Evolutionary conservation across 306 rosid genomes (phyloP).

Genomic region (Ormosia semicastrata): DNA sequence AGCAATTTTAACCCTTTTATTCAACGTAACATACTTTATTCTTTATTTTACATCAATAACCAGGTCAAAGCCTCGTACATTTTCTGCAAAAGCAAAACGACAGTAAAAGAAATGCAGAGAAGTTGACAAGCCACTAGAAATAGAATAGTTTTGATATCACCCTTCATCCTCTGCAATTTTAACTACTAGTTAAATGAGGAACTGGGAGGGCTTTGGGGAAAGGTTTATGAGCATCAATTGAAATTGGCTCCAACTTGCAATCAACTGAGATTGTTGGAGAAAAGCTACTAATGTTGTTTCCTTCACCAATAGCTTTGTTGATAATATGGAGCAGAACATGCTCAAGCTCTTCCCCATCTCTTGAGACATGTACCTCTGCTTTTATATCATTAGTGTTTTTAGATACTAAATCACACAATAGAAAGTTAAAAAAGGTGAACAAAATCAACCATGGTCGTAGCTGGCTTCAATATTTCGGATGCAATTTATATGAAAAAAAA

Average conservation of each 20-base stretch:
- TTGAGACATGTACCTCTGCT: conserved; percentile 58
- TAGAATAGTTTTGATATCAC: not conserved
- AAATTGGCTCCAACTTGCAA: conserved; percentile 32
- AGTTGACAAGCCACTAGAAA: not conserved
- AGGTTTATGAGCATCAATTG: conserved; percentile 28
- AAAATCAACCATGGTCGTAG: too few species aligned
- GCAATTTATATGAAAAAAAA: too few species aligned
- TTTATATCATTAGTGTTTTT: conserved; percentile 40
- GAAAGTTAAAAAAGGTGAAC: too few species aligned
- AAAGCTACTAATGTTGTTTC: not conserved
- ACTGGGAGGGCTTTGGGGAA: conserved; percentile 27
- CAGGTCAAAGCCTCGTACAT: not conserved
- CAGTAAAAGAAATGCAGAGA: not conserved
- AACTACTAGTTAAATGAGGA: conserved; percentile 1
- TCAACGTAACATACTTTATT: not conserved
- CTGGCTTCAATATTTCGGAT: too few species aligned
- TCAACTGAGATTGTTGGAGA: conserved; percentile 24
- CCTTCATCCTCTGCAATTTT: not conserved
- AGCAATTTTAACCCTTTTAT: not conserved
- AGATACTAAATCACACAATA: conserved; percentile 48
- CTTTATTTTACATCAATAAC: not conserved
- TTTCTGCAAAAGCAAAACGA: not conserved
- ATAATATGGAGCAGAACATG: conserved; percentile 27
- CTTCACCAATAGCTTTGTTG: conserved; percentile 32
- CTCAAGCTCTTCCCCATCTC: conserved; percentile 47